A percentile compares a stretch with the other conserved stretches of the same genome.
Conservation (phyloP, 371 early-diverging fungal species). For the Mucor racemosus region DNA sequence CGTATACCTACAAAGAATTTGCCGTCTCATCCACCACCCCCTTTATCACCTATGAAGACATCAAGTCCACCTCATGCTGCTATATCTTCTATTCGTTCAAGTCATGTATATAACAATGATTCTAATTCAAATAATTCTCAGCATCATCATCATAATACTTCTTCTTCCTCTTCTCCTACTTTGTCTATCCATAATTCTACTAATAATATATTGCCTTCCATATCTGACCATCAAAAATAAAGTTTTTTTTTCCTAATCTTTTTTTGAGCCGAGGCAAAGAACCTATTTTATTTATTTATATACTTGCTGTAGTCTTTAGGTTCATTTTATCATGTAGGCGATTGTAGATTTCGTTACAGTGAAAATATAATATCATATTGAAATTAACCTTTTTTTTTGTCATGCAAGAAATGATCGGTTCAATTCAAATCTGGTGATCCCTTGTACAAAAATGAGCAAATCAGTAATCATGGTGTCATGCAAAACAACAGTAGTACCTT, state of each 20-base stretch:
- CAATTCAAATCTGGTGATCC: neutral
- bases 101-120: conserved; percentile 2
- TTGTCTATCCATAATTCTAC: neutral
- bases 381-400: neutral
- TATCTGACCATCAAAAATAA: neutral
- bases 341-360: neutral
- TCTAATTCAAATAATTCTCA: neutral
- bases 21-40: conserved; percentile 7
- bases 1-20: conserved; percentile 15
- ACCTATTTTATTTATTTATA: neutral
- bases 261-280: neutral
- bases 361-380: too few species aligned
- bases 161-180: neutral
- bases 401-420: neutral
- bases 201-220: neutral
- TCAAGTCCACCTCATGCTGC: conserved; percentile 8
- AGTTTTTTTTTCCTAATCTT: neutral
- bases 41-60: conserved; percentile 9
- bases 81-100: conserved; percentile 3
- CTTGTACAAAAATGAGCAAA: too few species aligned
- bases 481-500: neutral
- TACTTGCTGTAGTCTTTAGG: neutral
- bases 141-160: neutral
- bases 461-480: neutral
- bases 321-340: neutral